Conservation (phyloP, 2,329 filamentous ascomycete genomes). For the Ascocoryne sarcoides region DNA sequence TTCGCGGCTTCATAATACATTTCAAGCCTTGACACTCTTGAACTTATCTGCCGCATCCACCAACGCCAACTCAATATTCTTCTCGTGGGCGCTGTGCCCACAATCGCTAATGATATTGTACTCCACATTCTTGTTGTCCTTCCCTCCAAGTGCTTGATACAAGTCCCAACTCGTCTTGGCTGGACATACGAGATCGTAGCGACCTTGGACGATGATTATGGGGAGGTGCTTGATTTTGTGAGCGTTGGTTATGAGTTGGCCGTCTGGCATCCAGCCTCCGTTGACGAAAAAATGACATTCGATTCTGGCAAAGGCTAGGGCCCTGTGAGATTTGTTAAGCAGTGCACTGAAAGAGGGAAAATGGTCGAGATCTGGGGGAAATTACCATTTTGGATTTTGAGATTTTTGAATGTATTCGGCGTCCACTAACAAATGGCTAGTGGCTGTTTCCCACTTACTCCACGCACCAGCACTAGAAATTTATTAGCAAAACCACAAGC, state of each 20-base stretch:
- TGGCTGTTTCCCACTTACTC: constrained; percentile 23
- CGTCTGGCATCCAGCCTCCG: constrained; percentile 33
- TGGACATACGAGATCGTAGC: constrained; percentile 38
- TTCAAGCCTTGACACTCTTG: constrained; percentile 12
- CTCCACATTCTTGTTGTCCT: constrained; percentile 20
- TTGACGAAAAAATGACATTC: constrained; percentile 38
- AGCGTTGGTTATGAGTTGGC: constrained; percentile 29
- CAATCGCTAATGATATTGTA: constrained; percentile 20
- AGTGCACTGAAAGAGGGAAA: background rate
- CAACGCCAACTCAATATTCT: constrained; percentile 19
- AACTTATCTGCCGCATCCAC: constrained; percentile 25
- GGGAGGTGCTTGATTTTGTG: constrained; percentile 25
- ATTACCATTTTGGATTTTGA: constrained; percentile 22
- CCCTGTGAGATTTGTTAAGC: constrained; percentile 10
- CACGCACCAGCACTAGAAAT: constrained; percentile 22
- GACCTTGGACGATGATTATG: constrained; percentile 34
- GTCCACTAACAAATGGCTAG: constrained; percentile 23
- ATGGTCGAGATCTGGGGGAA: background rate
- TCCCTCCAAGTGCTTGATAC: constrained; percentile 31
- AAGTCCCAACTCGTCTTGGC: constrained; percentile 35
- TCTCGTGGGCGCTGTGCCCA: constrained; percentile 26
- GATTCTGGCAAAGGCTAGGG: constrained; percentile 32
- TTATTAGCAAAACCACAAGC: background rate
- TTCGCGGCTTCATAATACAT: too few species aligned
- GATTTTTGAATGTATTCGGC: constrained; percentile 21